These are phyloP conservation scores for Zygotorulaspora chibaensis DNA, from an alignment of 805 yeast genomes.

Conservation along the genomic window DNA sequence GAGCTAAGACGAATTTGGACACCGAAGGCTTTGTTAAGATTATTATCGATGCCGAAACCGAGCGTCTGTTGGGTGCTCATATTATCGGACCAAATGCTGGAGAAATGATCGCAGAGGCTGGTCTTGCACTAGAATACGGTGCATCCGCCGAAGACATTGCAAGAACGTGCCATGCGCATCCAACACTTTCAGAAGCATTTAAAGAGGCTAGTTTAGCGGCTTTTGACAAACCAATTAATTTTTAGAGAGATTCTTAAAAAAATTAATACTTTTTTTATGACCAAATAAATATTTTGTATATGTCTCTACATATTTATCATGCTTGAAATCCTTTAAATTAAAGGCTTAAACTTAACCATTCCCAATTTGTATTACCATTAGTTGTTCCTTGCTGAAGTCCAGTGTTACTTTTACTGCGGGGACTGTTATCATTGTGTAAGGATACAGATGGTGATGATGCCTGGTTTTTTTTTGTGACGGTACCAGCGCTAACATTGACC, in stretches of 20 bases:
- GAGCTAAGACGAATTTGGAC: constrained; percentile 97
- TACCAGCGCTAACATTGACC: not conserved
- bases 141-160: constrained; percentile 98
- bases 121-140: constrained; percentile 96
- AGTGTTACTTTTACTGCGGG: not conserved
- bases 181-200: constrained; percentile 95
- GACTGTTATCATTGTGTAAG: not conserved
- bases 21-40: constrained; percentile 97
- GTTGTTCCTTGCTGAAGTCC: constrained; percentile 1
- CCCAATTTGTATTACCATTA: constrained; percentile 15
- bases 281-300: not conserved
- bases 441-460: not conserved
- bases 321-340: constrained; percentile 2
- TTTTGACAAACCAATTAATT: constrained; percentile 87
- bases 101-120: constrained; percentile 99
- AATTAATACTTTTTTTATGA: not conserved
- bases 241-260: constrained; percentile 3
- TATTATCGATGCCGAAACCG: constrained; percentile 94
- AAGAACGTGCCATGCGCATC: constrained; percentile 98
- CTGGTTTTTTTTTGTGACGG: not conserved
- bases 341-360: constrained; percentile 17
- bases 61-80: constrained; percentile 93
- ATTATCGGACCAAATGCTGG: constrained; percentile 98
- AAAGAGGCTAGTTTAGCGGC: constrained; percentile 96
- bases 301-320: not conserved